Conservation (phyloP, 129 eudicot genomes). For the Calendula officinalis region DNA sequence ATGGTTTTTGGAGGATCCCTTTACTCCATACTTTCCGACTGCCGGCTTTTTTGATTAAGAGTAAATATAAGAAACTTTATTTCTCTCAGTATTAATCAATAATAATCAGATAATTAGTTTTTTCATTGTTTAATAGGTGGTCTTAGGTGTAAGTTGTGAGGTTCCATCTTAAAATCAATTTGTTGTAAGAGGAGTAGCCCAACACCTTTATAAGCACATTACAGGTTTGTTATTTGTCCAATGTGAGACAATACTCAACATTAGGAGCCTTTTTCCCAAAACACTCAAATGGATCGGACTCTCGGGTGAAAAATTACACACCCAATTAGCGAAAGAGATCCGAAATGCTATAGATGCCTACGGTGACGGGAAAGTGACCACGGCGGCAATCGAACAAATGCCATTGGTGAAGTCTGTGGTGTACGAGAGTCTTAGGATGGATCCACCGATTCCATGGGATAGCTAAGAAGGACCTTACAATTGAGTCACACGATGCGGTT, state of each 20-base stretch:
- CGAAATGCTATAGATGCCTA: slow-evolving; percentile 46
- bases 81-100: too few species aligned
- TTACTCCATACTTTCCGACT: slow-evolving; percentile 52
- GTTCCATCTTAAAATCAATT: too few species aligned
- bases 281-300: slow-evolving; percentile 77
- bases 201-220: too few species aligned
- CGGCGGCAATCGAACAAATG: slow-evolving; percentile 88
- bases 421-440: slow-evolving; percentile 71
- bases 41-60: slow-evolving; percentile 57
- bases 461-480: slow-evolving; percentile 53
- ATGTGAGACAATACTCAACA: too few species aligned
- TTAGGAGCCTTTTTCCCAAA: slow-evolving; percentile 68
- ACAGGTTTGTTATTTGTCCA: too few species aligned
- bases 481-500: slow-evolving; percentile 81
- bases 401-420: slow-evolving; percentile 85
- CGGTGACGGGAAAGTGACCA: slow-evolving; percentile 60
- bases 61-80: slow-evolving; percentile 54
- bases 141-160: too few species aligned
- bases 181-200: too few species aligned
- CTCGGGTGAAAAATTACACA: slow-evolving; percentile 62
- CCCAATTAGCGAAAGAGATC: slow-evolving; percentile 60
- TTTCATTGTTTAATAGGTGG: too few species aligned
- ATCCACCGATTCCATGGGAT: slow-evolving; percentile 85
- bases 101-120: too few species aligned
- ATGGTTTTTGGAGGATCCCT: slow-evolving; percentile 45